A percentile compares a stretch with the other conserved stretches of the same genome.
Evolutionary conservation across 352 stramenopile species (phyloP).

Genomic region (Phytopythium montanum): DNA sequence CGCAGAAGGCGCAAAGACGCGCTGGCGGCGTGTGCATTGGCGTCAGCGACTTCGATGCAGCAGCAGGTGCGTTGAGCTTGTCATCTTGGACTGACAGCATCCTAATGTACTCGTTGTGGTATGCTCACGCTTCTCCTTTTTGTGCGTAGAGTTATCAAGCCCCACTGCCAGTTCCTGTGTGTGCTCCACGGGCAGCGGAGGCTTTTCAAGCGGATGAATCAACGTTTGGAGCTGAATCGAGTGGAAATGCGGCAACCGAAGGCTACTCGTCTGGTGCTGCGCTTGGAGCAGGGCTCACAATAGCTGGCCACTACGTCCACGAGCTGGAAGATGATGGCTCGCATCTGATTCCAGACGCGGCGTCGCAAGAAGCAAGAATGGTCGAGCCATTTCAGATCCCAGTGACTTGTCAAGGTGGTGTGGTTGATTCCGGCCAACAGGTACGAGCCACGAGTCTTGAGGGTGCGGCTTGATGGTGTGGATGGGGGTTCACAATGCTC

Average conservation of each 20-base stretch:
- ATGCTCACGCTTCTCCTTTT: not conserved
- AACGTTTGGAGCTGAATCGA: too few species aligned
- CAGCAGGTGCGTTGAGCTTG: not conserved
- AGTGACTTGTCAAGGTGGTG: not conserved
- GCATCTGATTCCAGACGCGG: not conserved
- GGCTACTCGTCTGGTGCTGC: not conserved
- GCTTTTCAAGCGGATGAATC: not conserved
- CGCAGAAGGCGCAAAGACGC: constrained; percentile 18
- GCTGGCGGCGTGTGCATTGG: not conserved
- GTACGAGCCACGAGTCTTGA: not conserved
- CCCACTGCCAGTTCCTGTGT: not conserved
- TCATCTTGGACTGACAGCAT: not conserved
- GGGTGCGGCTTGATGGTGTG: not conserved
- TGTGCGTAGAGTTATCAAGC: not conserved
- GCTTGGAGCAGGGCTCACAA: not conserved
- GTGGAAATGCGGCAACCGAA: not conserved
- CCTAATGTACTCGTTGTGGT: not conserved
- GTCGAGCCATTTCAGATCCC: not conserved
- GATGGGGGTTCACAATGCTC: not conserved
- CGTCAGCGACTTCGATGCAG: not conserved
- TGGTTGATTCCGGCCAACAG: not conserved
- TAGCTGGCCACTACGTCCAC: not conserved
- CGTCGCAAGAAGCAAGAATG: not conserved
- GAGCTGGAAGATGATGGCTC: not conserved
- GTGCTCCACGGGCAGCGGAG: not conserved